These are phyloP conservation scores for Clonostachys chloroleuca DNA, from an alignment of 2,329 filamentous ascomycete species.

Conservation along the genomic window DNA sequence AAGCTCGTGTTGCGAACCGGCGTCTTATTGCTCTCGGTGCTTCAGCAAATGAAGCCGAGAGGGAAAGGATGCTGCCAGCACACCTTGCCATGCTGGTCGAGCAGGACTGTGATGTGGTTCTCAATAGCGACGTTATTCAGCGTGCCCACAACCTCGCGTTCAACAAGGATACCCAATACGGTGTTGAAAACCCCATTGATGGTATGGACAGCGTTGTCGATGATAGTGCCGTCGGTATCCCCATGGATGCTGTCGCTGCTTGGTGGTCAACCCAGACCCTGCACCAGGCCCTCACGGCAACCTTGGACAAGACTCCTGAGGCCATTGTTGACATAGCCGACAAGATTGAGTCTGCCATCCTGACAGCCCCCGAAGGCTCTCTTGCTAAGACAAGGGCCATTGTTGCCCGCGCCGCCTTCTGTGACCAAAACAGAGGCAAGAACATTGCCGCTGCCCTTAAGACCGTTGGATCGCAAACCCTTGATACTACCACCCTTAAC, in stretches of 20 bases:
- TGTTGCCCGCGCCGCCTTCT: slow-evolving; percentile 53
- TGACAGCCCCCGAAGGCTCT: slow-evolving; percentile 74
- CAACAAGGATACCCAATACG: slow-evolving; percentile 71
- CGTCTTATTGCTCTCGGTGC: slow-evolving; percentile 17
- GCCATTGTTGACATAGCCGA: slow-evolving; percentile 2
- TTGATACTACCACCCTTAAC: slow-evolving; percentile 12
- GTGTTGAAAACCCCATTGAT: slow-evolving; percentile 57
- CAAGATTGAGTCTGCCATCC: slow-evolving; percentile 61
- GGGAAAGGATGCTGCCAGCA: slow-evolving; percentile 62
- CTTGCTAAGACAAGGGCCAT: slow-evolving; percentile 60
- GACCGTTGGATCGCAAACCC: slow-evolving; percentile 32
- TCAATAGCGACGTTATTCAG: slow-evolving; percentile 74
- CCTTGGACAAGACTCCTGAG: slow-evolving; percentile 47
- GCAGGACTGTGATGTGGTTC: slow-evolving; percentile 76
- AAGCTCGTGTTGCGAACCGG: slow-evolving; percentile 63
- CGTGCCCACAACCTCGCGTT: slow-evolving; percentile 87
- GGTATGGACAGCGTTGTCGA: slow-evolving; percentile 81
- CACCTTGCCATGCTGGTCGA: slow-evolving; percentile 74
- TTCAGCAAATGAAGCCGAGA: slow-evolving; percentile 30
- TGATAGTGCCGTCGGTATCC: slow-evolving; percentile 78
- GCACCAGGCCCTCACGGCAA: slow-evolving; percentile 62
- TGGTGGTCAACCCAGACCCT: slow-evolving; percentile 81
- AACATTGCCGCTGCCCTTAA: slow-evolving; percentile 54
- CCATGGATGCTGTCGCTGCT: slow-evolving; percentile 83
- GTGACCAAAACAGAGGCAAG: slow-evolving; percentile 46